Base-by-base conservation (phyloP, 768 basidiomycete genomes). In the Amanita polypyramis region DNA sequence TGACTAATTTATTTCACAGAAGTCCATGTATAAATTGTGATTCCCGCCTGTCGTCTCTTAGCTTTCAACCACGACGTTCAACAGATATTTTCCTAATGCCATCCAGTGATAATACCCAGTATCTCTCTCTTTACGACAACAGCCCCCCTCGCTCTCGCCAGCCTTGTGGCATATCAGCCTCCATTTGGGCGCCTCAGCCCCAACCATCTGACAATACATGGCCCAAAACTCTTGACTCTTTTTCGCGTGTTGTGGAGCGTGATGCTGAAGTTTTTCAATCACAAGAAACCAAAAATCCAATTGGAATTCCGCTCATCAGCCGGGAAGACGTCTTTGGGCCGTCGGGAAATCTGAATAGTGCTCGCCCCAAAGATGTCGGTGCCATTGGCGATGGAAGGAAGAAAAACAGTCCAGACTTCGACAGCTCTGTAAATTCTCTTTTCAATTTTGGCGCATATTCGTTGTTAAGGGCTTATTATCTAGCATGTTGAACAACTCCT, bases 121-220 rank as follows among this genome's bases (percentile, higher is more conserved):
- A 67, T 58, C 58, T 66, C 39, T 62, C 66, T 52, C 51, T 64
- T 42, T 66, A 70, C 43, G 65, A 74, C 40, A 61, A 64, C 49
- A 68, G 60, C 55, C 70, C 68, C 32, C 67, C 70, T 43, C 65
- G 69, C 55, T 55, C 64, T 27, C 67, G 74, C 20, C 68, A 67
- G 49, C 58, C 62, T 10, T 57, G 66, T 33, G 70, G 70, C 5
- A 67, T 70, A 40, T 56, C 68, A 48, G 72, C 71, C 11, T 86
- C 85, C 43, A 89, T 90, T 52, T 90, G 86, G 86, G 87, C 87
- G 0, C 86, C 86, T 6, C 84, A 82, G 59, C 82, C 85, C 3
- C 84, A 82, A 60, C 75, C 76, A 4, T 72, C 75, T 12, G 81
- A 81, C 15, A 58, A 69, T 4, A 73, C 77, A 10, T 90, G 86